Evolutionary conservation across 2,329 filamentous ascomycete species (phyloP).

Genomic region (Fusarium staphyleae): DNA sequence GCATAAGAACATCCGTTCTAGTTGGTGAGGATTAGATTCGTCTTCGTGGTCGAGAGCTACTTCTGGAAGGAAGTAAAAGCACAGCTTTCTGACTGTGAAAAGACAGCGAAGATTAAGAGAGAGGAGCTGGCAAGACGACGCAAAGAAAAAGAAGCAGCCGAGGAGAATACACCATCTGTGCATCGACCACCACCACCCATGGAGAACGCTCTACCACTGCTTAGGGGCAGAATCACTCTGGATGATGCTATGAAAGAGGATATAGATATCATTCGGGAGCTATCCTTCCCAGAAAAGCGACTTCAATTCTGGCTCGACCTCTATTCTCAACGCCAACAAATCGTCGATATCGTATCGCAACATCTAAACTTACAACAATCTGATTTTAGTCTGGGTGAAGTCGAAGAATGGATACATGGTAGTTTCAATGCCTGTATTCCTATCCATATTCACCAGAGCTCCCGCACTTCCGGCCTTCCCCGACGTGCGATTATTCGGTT

Average conservation of each 20-base stretch:
- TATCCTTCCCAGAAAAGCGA: constrained; percentile 19
- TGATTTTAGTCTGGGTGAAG: constrained; percentile 10
- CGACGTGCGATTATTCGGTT: constrained; percentile 36
- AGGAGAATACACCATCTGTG: too few relatives aligned
- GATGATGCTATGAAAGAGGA: constrained; percentile 13
- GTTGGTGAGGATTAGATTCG: too few relatives aligned
- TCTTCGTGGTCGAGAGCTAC: too few relatives aligned
- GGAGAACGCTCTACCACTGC: constrained; percentile 14
- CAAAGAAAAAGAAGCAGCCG: too few relatives aligned
- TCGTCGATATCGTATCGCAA: constrained; percentile 13
- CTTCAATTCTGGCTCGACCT: constrained; percentile 12
- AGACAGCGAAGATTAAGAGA: too few relatives aligned
- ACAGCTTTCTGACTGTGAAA: too few relatives aligned
- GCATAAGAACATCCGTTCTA: too few relatives aligned
- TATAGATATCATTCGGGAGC: constrained; percentile 15
- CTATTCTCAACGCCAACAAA: constrained; percentile 1
- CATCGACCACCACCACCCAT: neutral
- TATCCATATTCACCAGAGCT: constrained; percentile 21
- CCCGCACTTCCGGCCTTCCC: constrained; percentile 1
- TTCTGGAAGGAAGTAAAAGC: too few relatives aligned
- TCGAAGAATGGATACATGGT: constrained; percentile 43
- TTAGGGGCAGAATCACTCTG: constrained; percentile 11
- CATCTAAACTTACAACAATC: constrained; percentile 13
- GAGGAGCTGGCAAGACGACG: too few relatives aligned
- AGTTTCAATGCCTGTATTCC: constrained; percentile 49